Evolutionary conservation across 2,329 filamentous ascomycete genomes (phyloP).

Genomic region (Exophiala sp.): DNA sequence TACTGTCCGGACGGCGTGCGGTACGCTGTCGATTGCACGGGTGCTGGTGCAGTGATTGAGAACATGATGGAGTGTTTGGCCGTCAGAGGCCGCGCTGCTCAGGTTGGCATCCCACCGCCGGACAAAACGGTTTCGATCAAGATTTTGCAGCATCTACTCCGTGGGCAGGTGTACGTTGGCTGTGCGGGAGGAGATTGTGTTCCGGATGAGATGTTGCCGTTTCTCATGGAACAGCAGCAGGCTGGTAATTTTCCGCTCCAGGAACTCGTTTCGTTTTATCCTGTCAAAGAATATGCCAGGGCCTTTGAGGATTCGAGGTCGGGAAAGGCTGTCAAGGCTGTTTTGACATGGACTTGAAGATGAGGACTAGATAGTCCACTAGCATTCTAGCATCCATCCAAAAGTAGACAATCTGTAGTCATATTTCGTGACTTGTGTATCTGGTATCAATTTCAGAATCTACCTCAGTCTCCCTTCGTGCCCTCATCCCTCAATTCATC

Average conservation of each 20-base stretch:
- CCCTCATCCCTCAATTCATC: no score
- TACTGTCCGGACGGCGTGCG: conserved; percentile 30
- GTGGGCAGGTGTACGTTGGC: neutral
- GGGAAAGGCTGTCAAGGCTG: conserved; percentile 2
- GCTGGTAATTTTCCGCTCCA: conserved; percentile 2
- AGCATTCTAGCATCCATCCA: neutral
- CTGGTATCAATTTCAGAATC: no score
- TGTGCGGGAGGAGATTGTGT: neutral
- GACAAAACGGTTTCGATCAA: conserved; percentile 17
- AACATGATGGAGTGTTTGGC: conserved; percentile 27
- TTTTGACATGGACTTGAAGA: conserved; percentile 43
- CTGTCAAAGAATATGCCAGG: neutral
- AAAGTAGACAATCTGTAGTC: no score
- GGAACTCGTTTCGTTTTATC: conserved; percentile 3
- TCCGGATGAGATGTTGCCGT: neutral
- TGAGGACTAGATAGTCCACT: neutral
- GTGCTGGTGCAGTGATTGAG: conserved; percentile 15
- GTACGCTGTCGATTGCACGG: conserved; percentile 28
- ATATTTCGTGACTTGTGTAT: no score
- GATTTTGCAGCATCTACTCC: conserved; percentile 11
- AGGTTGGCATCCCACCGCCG: conserved; percentile 22
- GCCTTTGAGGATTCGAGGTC: conserved; percentile 2
- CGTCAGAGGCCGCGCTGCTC: conserved; percentile 21
- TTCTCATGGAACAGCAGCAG: neutral
- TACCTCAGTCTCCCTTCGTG: no score